Conservation (phyloP, 2,329 filamentous ascomycete genomes). For the Dryadomyces quercus-mongolicae region DNA sequence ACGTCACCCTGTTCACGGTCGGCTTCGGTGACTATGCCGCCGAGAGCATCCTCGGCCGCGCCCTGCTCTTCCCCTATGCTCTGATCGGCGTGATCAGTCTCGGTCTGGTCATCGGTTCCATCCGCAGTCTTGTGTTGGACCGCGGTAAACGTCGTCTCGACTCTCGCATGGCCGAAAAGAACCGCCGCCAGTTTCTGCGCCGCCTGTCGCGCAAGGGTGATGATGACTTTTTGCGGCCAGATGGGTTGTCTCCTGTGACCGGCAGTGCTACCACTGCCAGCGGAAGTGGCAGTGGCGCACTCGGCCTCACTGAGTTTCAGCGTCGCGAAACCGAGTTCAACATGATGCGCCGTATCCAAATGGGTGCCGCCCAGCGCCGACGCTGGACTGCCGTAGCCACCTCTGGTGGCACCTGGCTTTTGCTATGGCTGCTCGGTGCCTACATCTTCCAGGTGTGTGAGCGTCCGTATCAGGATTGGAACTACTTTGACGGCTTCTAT, state of each 20-base stretch:
- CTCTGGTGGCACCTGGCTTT: slow-evolving; percentile 54
- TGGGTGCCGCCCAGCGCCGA: slow-evolving; percentile 48
- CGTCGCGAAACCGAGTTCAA: slow-evolving; percentile 60
- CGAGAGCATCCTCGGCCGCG: slow-evolving; percentile 44
- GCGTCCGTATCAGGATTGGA: slow-evolving; percentile 44
- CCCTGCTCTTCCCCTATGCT: slow-evolving; percentile 71
- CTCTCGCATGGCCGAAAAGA: slow-evolving; percentile 47
- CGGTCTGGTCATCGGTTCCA: slow-evolving; percentile 27
- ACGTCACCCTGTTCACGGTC: slow-evolving; percentile 56
- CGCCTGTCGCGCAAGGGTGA: slow-evolving; percentile 32
- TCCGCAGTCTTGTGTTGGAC: slow-evolving; percentile 46
- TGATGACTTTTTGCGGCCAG: slow-evolving; percentile 36
- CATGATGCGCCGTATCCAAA: slow-evolving; percentile 72
- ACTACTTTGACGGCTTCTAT: slow-evolving; percentile 73
- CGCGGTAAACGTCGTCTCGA: slow-evolving; percentile 41
- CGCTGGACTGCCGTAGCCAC: slow-evolving; percentile 63
- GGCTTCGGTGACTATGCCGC: slow-evolving; percentile 47
- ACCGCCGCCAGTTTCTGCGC: slow-evolving; percentile 35
- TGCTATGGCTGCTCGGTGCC: slow-evolving; percentile 73
- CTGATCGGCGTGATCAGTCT: slow-evolving; percentile 66
- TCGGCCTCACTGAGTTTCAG: slow-evolving; percentile 34
- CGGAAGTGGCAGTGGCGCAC: neutral
- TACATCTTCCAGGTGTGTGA: slow-evolving; percentile 53
- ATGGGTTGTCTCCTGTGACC: slow-evolving; percentile 14
- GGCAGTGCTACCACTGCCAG: no score